Percentiles rank a stretch among this genome's conserved stretches.
Evolutionary conservation across 371 early-diverging fungal genomes (phyloP).

Genomic region (Haplosporangium sp.): DNA sequence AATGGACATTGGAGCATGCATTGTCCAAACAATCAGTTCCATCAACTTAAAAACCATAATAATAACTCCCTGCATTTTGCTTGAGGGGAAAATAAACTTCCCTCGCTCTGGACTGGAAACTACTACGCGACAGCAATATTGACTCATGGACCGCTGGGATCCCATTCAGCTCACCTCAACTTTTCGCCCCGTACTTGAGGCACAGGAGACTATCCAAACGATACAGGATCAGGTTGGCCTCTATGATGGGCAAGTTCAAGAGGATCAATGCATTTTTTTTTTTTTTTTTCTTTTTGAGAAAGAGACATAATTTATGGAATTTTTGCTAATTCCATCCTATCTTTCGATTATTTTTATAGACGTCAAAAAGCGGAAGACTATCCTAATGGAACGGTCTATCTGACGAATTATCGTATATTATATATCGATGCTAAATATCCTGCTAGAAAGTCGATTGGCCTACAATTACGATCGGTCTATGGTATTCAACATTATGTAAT

Average conservation of each 20-base stretch:
- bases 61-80: background rate
- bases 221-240: slow-evolving; percentile 78
- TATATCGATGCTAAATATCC: slow-evolving; percentile 79
- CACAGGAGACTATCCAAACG: slow-evolving; percentile 66
- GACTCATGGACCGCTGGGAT: slow-evolving; percentile 64
- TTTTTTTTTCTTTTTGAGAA: background rate
- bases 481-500: slow-evolving; percentile 69
- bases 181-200: slow-evolving; percentile 65
- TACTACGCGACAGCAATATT: background rate
- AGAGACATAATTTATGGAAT: background rate
- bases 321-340: background rate
- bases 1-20: background rate
- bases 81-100: background rate
- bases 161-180: slow-evolving; percentile 67
- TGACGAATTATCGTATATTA: slow-evolving; percentile 82
- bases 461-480: slow-evolving; percentile 63
- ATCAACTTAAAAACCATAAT: background rate
- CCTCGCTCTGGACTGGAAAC: background rate
- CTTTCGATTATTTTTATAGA: slow-evolving; percentile 7
- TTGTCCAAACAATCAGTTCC: background rate
- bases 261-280: too few relatives aligned
- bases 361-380: slow-evolving; percentile 66
- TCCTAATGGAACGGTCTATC: slow-evolving; percentile 81
- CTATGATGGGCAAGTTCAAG: slow-evolving; percentile 69
- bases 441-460: slow-evolving; percentile 65